phyloP scores from a whole-genome alignment of 1,284 basidiomycete species.

The Dichomitus squalens region DNA sequence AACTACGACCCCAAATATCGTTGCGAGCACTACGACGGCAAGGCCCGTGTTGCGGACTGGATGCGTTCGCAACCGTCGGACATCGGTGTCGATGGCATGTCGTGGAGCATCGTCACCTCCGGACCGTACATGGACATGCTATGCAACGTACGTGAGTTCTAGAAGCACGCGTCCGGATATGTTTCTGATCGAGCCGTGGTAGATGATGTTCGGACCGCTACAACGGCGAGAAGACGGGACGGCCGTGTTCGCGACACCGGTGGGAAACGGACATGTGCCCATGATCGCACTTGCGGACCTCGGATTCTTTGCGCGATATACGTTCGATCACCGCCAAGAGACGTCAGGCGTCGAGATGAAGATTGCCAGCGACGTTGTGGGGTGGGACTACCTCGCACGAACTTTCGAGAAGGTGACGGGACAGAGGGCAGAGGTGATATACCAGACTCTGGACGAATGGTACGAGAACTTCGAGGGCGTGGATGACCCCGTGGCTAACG shows the following conservation, averaged over 20 bases:
- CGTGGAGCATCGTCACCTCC: slow-evolving; percentile 34
- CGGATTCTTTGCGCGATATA: slow-evolving; percentile 39
- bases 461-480: slow-evolving; percentile 37
- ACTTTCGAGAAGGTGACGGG: slow-evolving; percentile 50
- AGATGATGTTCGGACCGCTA: slow-evolving; percentile 34
- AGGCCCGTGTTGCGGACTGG: slow-evolving; percentile 47
- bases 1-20: slow-evolving; percentile 38
- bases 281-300: slow-evolving; percentile 37
- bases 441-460: slow-evolving; percentile 45
- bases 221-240: slow-evolving; percentile 34
- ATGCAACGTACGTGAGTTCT: slow-evolving; percentile 26
- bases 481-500: slow-evolving; percentile 39
- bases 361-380: slow-evolving; percentile 46
- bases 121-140: slow-evolving; percentile 40
- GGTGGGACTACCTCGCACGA: slow-evolving; percentile 44
- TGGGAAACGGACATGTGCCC: slow-evolving; percentile 32
- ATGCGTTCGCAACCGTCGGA: slow-evolving; percentile 43
- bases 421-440: slow-evolving; percentile 39
- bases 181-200: background rate
- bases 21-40: slow-evolving; percentile 37
- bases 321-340: slow-evolving; percentile 44
- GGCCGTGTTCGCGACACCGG: slow-evolving; percentile 28
- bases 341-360: slow-evolving; percentile 45
- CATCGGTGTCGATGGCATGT: slow-evolving; percentile 25
- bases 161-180: background rate